Evolutionary conservation across 371 early-diverging fungal genomes (phyloP).

Genomic region (Actinomortierella ambigua): DNA sequence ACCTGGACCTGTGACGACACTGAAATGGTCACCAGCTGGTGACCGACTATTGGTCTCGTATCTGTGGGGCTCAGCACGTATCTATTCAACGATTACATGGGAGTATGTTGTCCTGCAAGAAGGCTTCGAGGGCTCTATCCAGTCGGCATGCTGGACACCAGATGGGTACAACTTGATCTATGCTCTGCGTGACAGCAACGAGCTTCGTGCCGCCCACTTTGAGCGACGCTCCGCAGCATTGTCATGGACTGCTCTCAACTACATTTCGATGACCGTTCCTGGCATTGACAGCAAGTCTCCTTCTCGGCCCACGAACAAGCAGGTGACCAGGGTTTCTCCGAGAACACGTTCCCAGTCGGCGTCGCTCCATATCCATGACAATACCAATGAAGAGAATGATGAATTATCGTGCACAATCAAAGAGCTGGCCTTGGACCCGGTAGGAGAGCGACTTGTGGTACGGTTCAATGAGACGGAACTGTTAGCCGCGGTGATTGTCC

Average conservation of each 20-base stretch:
- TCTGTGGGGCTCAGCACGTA: constrained; percentile 19
- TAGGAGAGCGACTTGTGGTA: constrained; percentile 32
- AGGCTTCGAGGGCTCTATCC: constrained; percentile 21
- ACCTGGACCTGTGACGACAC: constrained; percentile 9
- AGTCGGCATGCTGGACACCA: constrained; percentile 41
- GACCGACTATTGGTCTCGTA: constrained; percentile 25
- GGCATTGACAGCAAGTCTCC: neutral
- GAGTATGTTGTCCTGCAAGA: constrained; percentile 29
- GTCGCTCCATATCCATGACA: too few species aligned
- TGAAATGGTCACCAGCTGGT: constrained; percentile 38
- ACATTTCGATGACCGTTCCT: constrained; percentile 11
- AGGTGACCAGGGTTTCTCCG: neutral
- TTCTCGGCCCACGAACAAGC: constrained; percentile 4
- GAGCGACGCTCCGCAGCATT: constrained; percentile 22
- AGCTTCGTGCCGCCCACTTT: constrained; percentile 28
- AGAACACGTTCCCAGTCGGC: too few species aligned
- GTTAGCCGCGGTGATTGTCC: constrained; percentile 28
- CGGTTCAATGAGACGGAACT: constrained; percentile 29
- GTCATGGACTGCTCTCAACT: constrained; percentile 32
- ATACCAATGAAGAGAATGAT: neutral
- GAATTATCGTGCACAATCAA: constrained; percentile 1
- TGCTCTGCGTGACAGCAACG: constrained; percentile 26
- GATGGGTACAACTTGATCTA: constrained; percentile 35
- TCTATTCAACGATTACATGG: constrained; percentile 32
- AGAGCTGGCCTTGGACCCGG: constrained; percentile 25